Evolutionary conservation across 768 basidiomycete genomes (phyloP), one percentile per base, ranked within the genome.

Genomic region (Termitomyces sp.): DNA sequence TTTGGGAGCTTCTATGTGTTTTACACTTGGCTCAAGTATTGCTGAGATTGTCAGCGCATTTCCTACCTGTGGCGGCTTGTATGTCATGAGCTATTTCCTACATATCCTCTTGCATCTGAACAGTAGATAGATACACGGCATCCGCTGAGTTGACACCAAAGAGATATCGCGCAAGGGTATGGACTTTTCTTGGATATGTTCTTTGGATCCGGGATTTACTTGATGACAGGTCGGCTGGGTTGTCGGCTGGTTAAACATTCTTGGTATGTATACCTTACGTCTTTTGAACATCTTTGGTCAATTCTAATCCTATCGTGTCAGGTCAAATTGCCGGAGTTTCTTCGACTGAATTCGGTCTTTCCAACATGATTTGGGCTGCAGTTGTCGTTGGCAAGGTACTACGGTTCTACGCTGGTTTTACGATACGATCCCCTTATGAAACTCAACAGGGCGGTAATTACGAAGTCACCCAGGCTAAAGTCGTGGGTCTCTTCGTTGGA

Each of bases 261-360:
- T 91, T 16, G 89, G 87, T 82, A 61, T 20, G 74, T n/a, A 41
- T n/a, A 20, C 23, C 10, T 40, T 26, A 47, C 61, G 14, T 65
- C 30, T 9, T 10, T 52, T 4, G 2, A 35, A 32, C n/a, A 20
- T 54, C 5, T 18, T 49, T 12, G 2, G n/a, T 36, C 38, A 20
- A 60, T 28, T 18, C 6, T 30, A 28, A 20, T 66, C 35, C 43
- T 18, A 41, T 54, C 8, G 23, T 18, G 16, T 4, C 47, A 83
- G 86, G 90, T 38, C 91, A 93, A 72, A 83, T 92, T 57, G 91
- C 92, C 13, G 93, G 93, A 32, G 77, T 93, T 51, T 88, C 92
- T 7, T 93, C 89, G 2, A 93, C 91, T 0, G 91, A 93, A 70
- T 93, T 91, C 67, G 91, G 91, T 30, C 78, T 91, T 23, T 79